Evolutionary conservation across 148 eudicot genomes (phyloP).

Genomic region (Cornus controversa): DNA sequence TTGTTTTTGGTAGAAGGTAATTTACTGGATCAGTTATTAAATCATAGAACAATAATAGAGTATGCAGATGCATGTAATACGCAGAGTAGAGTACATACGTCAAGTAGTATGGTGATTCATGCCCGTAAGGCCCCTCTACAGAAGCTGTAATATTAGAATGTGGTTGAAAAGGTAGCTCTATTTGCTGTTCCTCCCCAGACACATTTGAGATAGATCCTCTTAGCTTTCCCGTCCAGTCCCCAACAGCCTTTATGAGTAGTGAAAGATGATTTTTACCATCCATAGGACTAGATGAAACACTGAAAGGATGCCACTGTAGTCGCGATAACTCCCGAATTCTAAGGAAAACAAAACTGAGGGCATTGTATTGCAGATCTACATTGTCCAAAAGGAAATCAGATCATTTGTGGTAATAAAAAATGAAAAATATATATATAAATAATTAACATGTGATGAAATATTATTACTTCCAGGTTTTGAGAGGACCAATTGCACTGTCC

Average conservation of each 20-base stretch:
- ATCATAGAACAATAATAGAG: background rate
- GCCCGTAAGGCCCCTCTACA: slow-evolving; percentile 79
- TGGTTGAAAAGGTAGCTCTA: slow-evolving; percentile 27
- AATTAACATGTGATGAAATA: slow-evolving; percentile 1
- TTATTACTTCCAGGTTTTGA: slow-evolving; percentile 62
- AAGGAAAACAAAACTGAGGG: slow-evolving; percentile 66
- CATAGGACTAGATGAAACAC: slow-evolving; percentile 69
- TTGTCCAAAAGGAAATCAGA: slow-evolving; percentile 3
- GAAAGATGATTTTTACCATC: slow-evolving; percentile 61
- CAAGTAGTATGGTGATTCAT: slow-evolving; percentile 67
- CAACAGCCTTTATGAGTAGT: slow-evolving; percentile 58
- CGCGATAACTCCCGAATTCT: slow-evolving; percentile 62
- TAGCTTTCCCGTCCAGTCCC: slow-evolving; percentile 58
- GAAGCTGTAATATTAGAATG: slow-evolving; percentile 50
- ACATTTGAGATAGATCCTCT: slow-evolving; percentile 32
- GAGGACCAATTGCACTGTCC: slow-evolving; percentile 57
- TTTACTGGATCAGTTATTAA: background rate
- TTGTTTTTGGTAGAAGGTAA: too few species aligned
- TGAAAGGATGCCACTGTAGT: slow-evolving; percentile 81
- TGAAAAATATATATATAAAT: background rate
- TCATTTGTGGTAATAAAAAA: background rate
- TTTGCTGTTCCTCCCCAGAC: slow-evolving; percentile 27
- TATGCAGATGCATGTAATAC: background rate
- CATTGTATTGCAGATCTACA: slow-evolving; percentile 64
- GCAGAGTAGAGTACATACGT: slow-evolving; percentile 31